Evolutionary conservation across 108 stramenopile genomes (phyloP).

Genomic region (Skeletonema potamos): DNA sequence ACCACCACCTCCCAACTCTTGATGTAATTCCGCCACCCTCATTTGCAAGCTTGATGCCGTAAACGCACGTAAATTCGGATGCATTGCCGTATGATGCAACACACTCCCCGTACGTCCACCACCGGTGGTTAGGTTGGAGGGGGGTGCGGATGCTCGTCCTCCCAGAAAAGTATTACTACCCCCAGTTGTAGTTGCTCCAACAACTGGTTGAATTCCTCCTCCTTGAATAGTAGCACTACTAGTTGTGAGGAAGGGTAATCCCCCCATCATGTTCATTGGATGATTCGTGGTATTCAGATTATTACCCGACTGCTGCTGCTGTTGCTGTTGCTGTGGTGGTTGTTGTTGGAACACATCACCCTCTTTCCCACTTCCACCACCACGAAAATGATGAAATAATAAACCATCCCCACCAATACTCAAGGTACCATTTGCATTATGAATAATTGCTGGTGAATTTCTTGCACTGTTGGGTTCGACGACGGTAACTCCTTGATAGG

Average conservation of each 20-base stretch:
- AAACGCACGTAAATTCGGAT: conserved; percentile 25
- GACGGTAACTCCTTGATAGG: conserved; percentile 60
- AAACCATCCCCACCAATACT: not conserved
- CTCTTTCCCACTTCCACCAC: not conserved
- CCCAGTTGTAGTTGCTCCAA: not conserved
- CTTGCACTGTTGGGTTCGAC: conserved; percentile 56
- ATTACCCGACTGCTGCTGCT: too few species aligned
- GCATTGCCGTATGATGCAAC: not conserved
- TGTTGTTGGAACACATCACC: too few species aligned
- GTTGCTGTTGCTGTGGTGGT: too few species aligned
- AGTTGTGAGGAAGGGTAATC: not conserved
- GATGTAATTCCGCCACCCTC: conserved; percentile 48
- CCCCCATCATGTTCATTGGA: not conserved
- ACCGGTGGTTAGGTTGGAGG: not conserved
- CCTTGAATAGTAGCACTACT: not conserved
- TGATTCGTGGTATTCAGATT: too few species aligned
- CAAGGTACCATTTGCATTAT: not conserved
- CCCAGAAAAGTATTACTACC: not conserved
- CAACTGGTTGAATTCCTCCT: not conserved
- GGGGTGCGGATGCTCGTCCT: conserved; percentile 14
- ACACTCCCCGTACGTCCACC: not conserved
- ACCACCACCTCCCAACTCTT: conserved; percentile 24
- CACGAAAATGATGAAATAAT: too few species aligned
- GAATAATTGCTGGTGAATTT: conserved; percentile 39
- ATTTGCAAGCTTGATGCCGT: conserved; percentile 32